phyloP scores from a whole-genome alignment of 2,329 filamentous ascomycete species.

The Pseudomassariella vexata region DNA sequence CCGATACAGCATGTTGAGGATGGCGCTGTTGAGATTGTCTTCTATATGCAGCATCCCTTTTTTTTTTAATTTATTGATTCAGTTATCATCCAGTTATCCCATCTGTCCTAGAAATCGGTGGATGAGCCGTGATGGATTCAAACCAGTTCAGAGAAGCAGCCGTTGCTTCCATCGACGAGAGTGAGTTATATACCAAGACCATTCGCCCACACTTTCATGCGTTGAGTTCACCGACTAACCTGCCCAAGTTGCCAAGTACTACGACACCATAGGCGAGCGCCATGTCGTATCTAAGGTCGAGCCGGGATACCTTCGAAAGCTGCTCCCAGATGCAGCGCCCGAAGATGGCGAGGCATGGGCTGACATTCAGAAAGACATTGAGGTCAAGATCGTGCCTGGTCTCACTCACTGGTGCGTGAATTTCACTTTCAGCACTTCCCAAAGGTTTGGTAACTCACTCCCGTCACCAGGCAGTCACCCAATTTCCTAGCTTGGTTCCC shows the following conservation, averaged over 20 bases:
- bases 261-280: slow-evolving; percentile 64
- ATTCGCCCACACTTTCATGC: slow-evolving; percentile 2
- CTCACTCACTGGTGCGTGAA: slow-evolving; percentile 71
- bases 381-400: slow-evolving; percentile 81
- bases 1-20: too few species aligned
- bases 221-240: slow-evolving; percentile 6
- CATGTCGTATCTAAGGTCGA: slow-evolving; percentile 72
- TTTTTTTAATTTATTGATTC: too few species aligned
- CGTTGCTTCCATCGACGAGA: slow-evolving; percentile 74
- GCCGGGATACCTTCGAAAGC: slow-evolving; percentile 78
- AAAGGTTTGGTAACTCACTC: too few species aligned
- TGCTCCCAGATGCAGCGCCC: slow-evolving; percentile 65
- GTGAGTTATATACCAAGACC: slow-evolving; percentile 43
- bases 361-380: slow-evolving; percentile 76
- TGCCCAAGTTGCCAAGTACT: slow-evolving; percentile 70
- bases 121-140: slow-evolving; percentile 83
- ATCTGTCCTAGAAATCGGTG: too few species aligned
- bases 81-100: too few species aligned
- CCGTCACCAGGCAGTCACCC: slow-evolving; percentile 67
- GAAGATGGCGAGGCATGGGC: slow-evolving; percentile 67
- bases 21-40: too few species aligned
- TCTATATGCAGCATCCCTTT: too few species aligned
- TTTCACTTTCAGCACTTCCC: not conserved
- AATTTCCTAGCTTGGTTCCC: slow-evolving; percentile 97
- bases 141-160: slow-evolving; percentile 73